These are phyloP conservation scores for Trichoderma atrobrunneum DNA, from an alignment of 2,329 filamentous ascomycete species.

Conservation along the genomic window DNA sequence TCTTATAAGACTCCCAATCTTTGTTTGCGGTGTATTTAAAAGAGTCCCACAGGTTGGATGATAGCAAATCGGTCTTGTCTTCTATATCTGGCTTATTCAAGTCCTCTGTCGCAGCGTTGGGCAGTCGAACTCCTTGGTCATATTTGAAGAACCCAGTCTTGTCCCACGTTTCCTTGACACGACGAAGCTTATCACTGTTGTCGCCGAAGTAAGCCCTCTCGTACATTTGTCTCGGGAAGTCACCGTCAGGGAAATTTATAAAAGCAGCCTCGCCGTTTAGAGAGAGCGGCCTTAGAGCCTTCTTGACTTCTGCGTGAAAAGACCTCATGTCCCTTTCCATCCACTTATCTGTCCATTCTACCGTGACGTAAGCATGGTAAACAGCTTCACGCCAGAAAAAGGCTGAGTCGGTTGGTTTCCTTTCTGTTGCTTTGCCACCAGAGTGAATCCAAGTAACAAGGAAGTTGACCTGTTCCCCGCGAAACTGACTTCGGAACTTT, in stretches of 20 bases:
- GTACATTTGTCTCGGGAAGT: not conserved
- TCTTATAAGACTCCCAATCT: not conserved
- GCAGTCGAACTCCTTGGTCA: not conserved
- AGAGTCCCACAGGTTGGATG: not conserved
- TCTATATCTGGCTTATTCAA: not conserved
- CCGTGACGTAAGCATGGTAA: not conserved
- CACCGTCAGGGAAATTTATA: not conserved
- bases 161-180: not conserved
- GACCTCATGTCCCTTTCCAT: slow-evolving; percentile 3
- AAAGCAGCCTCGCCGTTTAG: not conserved
- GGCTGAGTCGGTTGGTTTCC: not conserved
- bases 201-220: not conserved
- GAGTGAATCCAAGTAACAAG: slow-evolving; percentile 3
- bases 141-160: not conserved
- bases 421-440: not conserved
- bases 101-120: not conserved
- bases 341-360: not conserved
- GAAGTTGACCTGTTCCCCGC: not conserved
- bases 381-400: slow-evolving; percentile 3
- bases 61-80: not conserved
- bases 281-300: not conserved
- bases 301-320: not conserved
- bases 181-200: not conserved
- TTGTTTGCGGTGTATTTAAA: not conserved
- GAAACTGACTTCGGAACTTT: not conserved